Evolutionary conservation across 176 grass and related monocot genomes (phyloP).

Genomic region (Musa beccarii): DNA sequence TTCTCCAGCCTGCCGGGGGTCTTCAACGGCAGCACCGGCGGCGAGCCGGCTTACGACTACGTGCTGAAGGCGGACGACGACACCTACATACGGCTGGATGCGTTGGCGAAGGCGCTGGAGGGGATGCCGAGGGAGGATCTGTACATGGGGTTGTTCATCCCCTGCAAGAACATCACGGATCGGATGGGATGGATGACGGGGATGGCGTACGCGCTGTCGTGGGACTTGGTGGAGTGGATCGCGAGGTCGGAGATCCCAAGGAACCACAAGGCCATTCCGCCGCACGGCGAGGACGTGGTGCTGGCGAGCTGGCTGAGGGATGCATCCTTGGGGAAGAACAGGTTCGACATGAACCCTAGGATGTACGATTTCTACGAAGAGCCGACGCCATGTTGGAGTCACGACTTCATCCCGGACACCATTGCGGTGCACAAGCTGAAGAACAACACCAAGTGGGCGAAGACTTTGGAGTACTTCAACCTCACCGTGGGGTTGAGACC

Average conservation of each 20-base stretch:
- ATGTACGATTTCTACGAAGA: slow-evolving; percentile 48
- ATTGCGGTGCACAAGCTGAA: slow-evolving; percentile 73
- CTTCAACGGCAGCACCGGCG: neutral
- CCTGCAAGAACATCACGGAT: slow-evolving; percentile 25
- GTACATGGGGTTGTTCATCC: slow-evolving; percentile 49
- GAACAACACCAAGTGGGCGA: slow-evolving; percentile 37
- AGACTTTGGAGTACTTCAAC: slow-evolving; percentile 57
- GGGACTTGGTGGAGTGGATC: slow-evolving; percentile 87
- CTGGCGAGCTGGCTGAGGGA: slow-evolving; percentile 61
- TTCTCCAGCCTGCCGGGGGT: slow-evolving; percentile 41
- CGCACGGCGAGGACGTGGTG: slow-evolving; percentile 52
- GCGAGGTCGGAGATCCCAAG: slow-evolving; percentile 39
- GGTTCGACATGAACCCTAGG: slow-evolving; percentile 42
- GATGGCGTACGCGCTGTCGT: slow-evolving; percentile 77
- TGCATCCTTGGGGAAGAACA: slow-evolving; percentile 48
- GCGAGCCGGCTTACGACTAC: slow-evolving; percentile 47
- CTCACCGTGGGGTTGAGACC: slow-evolving; percentile 22
- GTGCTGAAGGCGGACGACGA: slow-evolving; percentile 86
- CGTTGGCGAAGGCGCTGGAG: slow-evolving; percentile 32
- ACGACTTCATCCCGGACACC: slow-evolving; percentile 38
- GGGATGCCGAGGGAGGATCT: slow-evolving; percentile 44
- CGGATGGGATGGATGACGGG: slow-evolving; percentile 59
- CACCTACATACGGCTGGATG: slow-evolving; percentile 60
- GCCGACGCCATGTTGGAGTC: neutral
- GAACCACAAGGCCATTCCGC: neutral